These are phyloP conservation scores for Amanita polypyramis DNA, from an alignment of 768 basidiomycete species.

Conservation along the genomic window DNA sequence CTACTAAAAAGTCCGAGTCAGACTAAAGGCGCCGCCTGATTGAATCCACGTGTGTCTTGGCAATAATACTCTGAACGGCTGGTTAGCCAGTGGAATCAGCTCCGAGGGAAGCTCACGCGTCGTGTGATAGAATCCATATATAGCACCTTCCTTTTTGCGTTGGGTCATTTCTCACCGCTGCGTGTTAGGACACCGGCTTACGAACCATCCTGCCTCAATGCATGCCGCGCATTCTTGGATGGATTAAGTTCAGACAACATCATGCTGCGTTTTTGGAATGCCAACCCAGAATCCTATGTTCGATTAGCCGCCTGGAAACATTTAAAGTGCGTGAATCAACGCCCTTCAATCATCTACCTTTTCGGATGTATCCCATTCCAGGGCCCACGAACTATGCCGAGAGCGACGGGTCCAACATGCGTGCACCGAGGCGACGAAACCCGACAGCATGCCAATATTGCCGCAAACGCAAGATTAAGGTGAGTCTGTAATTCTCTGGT, in stretches of 20 bases:
- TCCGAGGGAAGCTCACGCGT: background rate
- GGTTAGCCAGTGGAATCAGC: background rate
- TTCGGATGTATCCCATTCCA: background rate
- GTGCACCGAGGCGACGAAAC: conserved; percentile 23
- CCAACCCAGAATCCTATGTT: background rate
- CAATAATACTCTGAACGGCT: background rate
- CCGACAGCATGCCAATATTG: conserved; percentile 46
- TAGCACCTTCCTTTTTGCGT: background rate
- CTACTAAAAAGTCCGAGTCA: no score
- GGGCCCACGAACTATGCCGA: conserved; percentile 1
- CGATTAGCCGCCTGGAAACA: background rate
- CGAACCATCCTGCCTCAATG: background rate
- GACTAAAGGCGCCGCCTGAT: no score
- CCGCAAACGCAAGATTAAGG: conserved; percentile 46
- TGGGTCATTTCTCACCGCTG: background rate
- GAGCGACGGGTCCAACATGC: background rate
- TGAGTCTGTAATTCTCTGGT: conserved; percentile 12
- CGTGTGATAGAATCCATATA: background rate
- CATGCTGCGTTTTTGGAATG: background rate
- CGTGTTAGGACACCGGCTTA: conserved; percentile 1
- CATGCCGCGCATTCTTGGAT: background rate
- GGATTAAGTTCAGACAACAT: background rate
- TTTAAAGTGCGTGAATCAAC: background rate
- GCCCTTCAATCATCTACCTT: background rate
- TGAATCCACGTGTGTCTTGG: background rate